Percentiles rank a stretch among this genome's conserved stretches.
Evolutionary conservation across 2,329 filamentous ascomycete species (phyloP).

Genomic region (Diplodia scrobiculata): DNA sequence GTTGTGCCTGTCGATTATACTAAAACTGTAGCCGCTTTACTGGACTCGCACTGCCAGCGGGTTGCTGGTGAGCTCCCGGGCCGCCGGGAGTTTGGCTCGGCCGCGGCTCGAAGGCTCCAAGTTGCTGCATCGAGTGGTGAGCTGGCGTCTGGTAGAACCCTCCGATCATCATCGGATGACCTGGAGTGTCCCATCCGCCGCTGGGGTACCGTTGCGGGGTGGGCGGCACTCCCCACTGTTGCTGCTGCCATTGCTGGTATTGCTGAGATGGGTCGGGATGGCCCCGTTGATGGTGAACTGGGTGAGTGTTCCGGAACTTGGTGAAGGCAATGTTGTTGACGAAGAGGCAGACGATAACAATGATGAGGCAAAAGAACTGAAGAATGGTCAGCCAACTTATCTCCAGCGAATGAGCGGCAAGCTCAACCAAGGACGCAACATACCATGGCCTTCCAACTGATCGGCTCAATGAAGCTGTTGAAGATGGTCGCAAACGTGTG

Average conservation of each 20-base stretch:
- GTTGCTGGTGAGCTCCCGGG: constrained; percentile 3
- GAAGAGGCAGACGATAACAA: constrained; percentile 57
- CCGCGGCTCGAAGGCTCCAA: constrained; percentile 10
- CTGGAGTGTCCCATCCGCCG: constrained; percentile 11
- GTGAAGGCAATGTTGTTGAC: constrained; percentile 63
- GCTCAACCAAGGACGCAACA: constrained; percentile 33
- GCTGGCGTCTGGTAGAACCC: constrained; percentile 20
- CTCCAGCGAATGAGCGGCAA: not conserved
- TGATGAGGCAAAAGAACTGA: constrained; percentile 53
- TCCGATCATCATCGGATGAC: constrained; percentile 23
- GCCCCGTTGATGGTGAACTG: constrained; percentile 19
- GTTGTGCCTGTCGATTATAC: not conserved
- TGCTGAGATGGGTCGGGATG: constrained; percentile 30
- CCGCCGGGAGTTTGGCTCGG: constrained; percentile 7
- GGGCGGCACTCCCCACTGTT: constrained; percentile 14
- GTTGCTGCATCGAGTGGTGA: constrained; percentile 17
- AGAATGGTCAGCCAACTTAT: constrained; percentile 34
- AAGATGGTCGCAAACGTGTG: constrained; percentile 90
- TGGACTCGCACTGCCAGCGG: not conserved
- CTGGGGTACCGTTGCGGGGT: constrained; percentile 16
- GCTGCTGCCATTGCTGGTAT: constrained; percentile 30
- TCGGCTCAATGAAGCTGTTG: constrained; percentile 88
- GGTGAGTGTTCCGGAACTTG: constrained; percentile 52
- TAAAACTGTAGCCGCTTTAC: constrained; percentile 21
- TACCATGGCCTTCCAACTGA: constrained; percentile 81